Evolutionary conservation across 2,329 filamentous ascomycete species (phyloP).

Genomic region (Claviceps purpurea): DNA sequence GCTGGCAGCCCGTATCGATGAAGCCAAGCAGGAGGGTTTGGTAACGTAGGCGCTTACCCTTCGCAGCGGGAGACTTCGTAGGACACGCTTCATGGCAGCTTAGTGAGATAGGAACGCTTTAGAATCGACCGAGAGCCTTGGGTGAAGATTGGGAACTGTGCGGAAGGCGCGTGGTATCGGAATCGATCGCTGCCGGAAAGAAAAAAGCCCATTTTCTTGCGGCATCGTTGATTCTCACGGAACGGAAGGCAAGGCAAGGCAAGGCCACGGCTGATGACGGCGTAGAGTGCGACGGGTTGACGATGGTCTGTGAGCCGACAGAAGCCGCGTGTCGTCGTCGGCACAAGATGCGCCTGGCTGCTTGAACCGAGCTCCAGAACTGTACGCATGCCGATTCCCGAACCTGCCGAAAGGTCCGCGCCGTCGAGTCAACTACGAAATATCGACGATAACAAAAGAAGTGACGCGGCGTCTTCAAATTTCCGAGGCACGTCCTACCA

Average conservation of each 20-base stretch:
- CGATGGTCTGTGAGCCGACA: conserved; percentile 21
- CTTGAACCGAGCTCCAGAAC: not conserved
- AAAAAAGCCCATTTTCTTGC: not conserved
- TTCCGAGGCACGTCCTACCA: no score
- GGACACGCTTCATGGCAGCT: conserved; percentile 20
- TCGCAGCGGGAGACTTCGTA: conserved; percentile 17
- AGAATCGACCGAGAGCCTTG: no score
- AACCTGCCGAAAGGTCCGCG: no score
- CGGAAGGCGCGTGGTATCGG: not conserved
- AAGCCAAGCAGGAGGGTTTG: conserved; percentile 10
- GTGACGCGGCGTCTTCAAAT: not conserved
- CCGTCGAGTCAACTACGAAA: not conserved
- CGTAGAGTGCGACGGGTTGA: conserved; percentile 1
- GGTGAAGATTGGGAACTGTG: no score
- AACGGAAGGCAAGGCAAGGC: not conserved
- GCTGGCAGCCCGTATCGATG: conserved; percentile 25
- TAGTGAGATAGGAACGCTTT: not conserved
- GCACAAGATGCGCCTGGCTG: not conserved
- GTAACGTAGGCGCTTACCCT: conserved; percentile 11
- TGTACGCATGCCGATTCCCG: no score
- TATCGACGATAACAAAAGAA: not conserved
- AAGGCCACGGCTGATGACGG: conserved; percentile 6
- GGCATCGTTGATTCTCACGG: not conserved
- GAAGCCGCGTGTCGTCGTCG: conserved; percentile 13
- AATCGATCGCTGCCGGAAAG: not conserved